Evolutionary conservation across 140 eudicot species (phyloP), one percentile per base, ranked within the genome.

Genomic region (Artemisia princeps): DNA sequence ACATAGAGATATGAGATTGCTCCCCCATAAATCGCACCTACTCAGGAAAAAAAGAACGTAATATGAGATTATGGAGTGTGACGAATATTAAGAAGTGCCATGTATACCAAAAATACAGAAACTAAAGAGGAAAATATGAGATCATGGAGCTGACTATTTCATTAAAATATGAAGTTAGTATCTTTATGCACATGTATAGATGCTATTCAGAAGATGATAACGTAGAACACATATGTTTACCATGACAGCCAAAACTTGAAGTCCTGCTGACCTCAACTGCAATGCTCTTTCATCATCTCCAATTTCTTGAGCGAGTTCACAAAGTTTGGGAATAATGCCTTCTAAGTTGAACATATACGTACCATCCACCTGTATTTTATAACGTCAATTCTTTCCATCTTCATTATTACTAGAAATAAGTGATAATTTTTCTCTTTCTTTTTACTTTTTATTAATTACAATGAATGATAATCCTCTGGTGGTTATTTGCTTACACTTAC

Each of bases 11-110:
- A 59, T 88, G 96, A 71, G 94, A 85, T 70, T 88, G 94, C 77
- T 83, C 85, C 61, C 96, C 96, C 96, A 88, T 88, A 70, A 76
- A 88, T 24, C 50, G 79, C 70, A 88, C 87, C 96, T 88, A 59
- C n/a, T 12, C 19, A 73, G 8, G 28, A 28, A 45, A 60, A 26
- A 37, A 51, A 51, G 60, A 68, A 26, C 45, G 10, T 37, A 75
- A 45, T 24, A 42, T 68, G 54, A 68, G 71, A 19, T 61, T 5
- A 51, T 40, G 73, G 33, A 56, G 62, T 19, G 6, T n/a, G 62
- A 49, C 63, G 15, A 37, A 0, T 37, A 37, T 37, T 37, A 37
- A 1, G 44, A 0, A 37, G 44, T 1, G 44, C 9, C 44, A 37
- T 37, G 12, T 3, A 12, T 3, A 10, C n/a, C 70, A 52, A 65